A percentile compares a stretch with the other conserved stretches of the same genome.
phyloP scores from a whole-genome alignment of 2,329 filamentous ascomycete species.

The Fusarium nygamai region DNA sequence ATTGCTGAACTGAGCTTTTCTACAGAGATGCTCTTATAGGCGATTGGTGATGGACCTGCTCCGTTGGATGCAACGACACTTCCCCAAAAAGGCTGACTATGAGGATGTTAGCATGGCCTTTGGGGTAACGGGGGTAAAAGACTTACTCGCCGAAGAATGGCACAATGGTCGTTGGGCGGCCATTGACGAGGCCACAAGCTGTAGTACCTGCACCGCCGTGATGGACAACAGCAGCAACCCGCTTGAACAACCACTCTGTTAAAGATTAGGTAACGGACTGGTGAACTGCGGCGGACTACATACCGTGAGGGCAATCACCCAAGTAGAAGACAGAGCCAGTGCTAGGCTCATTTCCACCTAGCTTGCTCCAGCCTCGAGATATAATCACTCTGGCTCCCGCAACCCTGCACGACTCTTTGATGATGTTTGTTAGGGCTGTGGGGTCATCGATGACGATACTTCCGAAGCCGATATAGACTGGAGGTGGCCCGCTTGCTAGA shows the following conservation, averaged over 20 bases:
- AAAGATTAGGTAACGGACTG: fast-evolving
- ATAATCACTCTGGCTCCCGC: slow-evolving; percentile 76
- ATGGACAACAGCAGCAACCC: background rate
- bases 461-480: slow-evolving; percentile 80
- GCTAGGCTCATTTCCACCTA: background rate
- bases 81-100: slow-evolving; percentile 29
- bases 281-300: fast-evolving
- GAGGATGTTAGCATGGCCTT: no score
- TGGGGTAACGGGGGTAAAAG: no score
- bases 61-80: slow-evolving; percentile 13
- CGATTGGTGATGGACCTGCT: slow-evolving; percentile 6
- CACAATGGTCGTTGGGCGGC: background rate
- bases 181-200: background rate
- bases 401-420: slow-evolving; percentile 72
- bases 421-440: slow-evolving; percentile 73
- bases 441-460: slow-evolving; percentile 79
- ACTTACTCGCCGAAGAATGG: slow-evolving; percentile 6
- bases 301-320: slow-evolving; percentile 5
- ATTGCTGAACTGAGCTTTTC: slow-evolving; percentile 33
- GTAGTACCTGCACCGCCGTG: background rate
- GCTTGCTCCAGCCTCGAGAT: slow-evolving; percentile 74
- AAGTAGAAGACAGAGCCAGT: background rate
- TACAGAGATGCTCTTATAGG: slow-evolving; percentile 13
- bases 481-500: slow-evolving; percentile 63
- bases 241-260: slow-evolving; percentile 2